phyloP scores from a whole-genome alignment of 2,329 filamentous ascomycete species.

The Graphilbum fragrans region DNA sequence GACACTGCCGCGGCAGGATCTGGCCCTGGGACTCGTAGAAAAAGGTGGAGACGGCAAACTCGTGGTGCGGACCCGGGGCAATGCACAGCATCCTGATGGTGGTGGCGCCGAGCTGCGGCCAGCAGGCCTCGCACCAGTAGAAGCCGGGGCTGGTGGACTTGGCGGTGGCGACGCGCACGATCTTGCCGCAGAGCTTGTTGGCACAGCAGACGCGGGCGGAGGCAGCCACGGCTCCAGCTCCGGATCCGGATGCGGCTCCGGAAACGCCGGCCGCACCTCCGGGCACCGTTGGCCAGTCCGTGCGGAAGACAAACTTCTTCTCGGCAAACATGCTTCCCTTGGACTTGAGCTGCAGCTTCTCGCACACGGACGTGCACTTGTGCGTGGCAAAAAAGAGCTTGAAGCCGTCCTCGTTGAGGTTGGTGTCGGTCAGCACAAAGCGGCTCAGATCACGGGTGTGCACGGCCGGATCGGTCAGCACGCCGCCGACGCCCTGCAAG shows the following conservation, averaged over 20 bases:
- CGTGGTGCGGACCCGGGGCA: constrained; percentile 14
- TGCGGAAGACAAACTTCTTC: constrained; percentile 15
- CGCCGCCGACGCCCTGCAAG: constrained; percentile 22
- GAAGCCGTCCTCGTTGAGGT: constrained; percentile 21
- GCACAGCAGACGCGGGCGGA: constrained; percentile 19
- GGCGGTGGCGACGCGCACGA: constrained; percentile 15
- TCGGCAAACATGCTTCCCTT: constrained; percentile 11
- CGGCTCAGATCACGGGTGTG: constrained; percentile 21
- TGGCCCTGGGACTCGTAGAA: constrained; percentile 22
- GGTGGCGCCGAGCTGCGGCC: constrained; percentile 16
- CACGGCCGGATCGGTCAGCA: constrained; percentile 24
- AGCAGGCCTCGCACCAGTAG: constrained; percentile 21
- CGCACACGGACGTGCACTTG: constrained; percentile 20
- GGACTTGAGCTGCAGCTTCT: constrained; percentile 17
- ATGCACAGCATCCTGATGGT: constrained; percentile 14
- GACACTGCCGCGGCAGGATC: constrained; percentile 13
- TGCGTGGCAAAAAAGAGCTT: constrained; percentile 25
- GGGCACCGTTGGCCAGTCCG: constrained; percentile 19
- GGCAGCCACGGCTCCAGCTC: background rate
- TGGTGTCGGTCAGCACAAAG: constrained; percentile 20
- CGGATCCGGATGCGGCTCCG: background rate
- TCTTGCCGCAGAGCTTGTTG: constrained; percentile 25
- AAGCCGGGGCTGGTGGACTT: constrained; percentile 13
- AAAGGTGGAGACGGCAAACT: constrained; percentile 20
- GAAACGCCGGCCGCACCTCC: constrained; percentile 1